phyloP scores from a whole-genome alignment of 2,329 filamentous ascomycete species.

The Didymella sp. region DNA sequence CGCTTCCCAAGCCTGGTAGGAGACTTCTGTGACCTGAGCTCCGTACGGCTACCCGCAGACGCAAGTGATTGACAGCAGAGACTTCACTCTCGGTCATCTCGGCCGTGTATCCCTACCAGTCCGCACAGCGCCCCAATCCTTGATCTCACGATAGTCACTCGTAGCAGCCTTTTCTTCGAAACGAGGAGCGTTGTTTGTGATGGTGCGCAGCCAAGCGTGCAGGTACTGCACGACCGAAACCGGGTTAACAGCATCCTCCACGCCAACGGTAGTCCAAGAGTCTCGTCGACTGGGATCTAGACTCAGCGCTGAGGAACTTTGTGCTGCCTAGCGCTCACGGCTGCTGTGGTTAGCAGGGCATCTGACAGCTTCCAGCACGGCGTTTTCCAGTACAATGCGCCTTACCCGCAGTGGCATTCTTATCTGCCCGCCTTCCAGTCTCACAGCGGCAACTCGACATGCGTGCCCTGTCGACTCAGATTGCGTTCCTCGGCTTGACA shows the following conservation, averaged over 20 bases:
- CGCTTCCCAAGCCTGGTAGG: slow-evolving; percentile 1
- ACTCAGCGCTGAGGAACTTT: slow-evolving; percentile 16
- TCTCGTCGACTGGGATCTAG: slow-evolving; percentile 20
- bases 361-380: slow-evolving; percentile 17
- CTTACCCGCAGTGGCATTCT: slow-evolving; percentile 22
- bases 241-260: slow-evolving; percentile 17
- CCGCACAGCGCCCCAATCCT: background rate
- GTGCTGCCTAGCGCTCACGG: slow-evolving; percentile 19
- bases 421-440: slow-evolving; percentile 14
- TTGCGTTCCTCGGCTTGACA: background rate
- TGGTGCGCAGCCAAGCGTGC: slow-evolving; percentile 11
- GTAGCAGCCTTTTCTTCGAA: background rate
- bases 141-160: background rate
- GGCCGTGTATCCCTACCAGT: background rate
- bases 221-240: slow-evolving; percentile 20
- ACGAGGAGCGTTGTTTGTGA: slow-evolving; percentile 8
- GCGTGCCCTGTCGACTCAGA: background rate
- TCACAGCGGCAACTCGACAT: background rate
- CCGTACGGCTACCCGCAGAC: slow-evolving; percentile 1
- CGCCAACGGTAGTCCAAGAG: slow-evolving; percentile 9
- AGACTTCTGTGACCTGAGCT: slow-evolving; percentile 12
- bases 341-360: slow-evolving; percentile 12
- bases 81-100: slow-evolving; percentile 1
- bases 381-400: slow-evolving; percentile 14
- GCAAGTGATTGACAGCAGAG: slow-evolving; percentile 2